phyloP scores from a whole-genome alignment of 306 rosid species.

The Bauhinia variegata region DNA sequence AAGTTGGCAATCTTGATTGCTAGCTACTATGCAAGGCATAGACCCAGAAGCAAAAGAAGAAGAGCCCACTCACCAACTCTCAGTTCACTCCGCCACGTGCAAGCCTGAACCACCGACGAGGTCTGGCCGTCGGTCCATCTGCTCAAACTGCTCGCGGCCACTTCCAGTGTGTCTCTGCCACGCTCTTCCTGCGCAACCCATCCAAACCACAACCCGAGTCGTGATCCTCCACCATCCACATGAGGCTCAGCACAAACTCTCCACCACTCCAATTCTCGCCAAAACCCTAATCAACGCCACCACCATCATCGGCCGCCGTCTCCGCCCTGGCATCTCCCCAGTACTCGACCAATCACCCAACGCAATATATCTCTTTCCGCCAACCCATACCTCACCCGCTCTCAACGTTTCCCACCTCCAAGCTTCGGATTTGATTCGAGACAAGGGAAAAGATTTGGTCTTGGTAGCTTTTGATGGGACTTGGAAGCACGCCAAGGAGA shows the following conservation, averaged over 20 bases:
- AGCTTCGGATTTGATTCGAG: neutral
- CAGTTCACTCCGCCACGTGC: neutral
- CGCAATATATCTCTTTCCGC: constrained; percentile 77
- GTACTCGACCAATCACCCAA: constrained; percentile 61
- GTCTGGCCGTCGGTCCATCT: constrained; percentile 48
- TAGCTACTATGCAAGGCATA: constrained; percentile 13
- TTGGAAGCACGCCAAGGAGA: constrained; percentile 93
- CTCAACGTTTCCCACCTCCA: constrained; percentile 42
- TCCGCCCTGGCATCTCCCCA: constrained; percentile 57
- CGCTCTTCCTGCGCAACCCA: constrained; percentile 72
- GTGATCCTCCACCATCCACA: constrained; percentile 88
- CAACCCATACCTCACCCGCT: constrained; percentile 57
- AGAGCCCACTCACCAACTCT: constrained; percentile 16
- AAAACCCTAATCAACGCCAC: constrained; percentile 68
- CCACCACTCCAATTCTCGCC: constrained; percentile 84
- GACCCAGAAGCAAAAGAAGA: constrained; percentile 43
- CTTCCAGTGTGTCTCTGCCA: constrained; percentile 79
- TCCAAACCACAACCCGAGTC: constrained; percentile 55
- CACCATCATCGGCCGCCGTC: constrained; percentile 72
- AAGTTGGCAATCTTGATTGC: too few species aligned
- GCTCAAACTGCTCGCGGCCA: constrained; percentile 72
- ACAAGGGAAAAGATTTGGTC: constrained; percentile 29
- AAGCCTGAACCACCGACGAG: constrained; percentile 31
- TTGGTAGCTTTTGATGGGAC: constrained; percentile 83
- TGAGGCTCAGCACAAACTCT: constrained; percentile 87